These are phyloP conservation scores for Skeletonema potamos DNA, from an alignment of 108 stramenopile genomes.

Conservation along the genomic window DNA sequence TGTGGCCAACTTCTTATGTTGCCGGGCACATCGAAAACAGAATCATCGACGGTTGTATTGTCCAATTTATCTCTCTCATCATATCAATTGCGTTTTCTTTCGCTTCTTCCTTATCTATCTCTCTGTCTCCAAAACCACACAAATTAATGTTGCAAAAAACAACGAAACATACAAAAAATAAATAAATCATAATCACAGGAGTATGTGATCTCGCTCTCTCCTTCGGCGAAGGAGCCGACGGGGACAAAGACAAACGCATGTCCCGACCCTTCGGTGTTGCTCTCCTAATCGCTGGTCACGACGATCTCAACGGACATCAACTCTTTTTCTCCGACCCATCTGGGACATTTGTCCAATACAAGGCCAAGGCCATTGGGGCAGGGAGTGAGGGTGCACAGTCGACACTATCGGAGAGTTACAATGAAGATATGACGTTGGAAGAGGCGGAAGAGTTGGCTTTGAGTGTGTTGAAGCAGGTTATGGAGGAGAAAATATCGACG, in stretches of 20 bases:
- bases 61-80: too few species aligned
- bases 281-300: constrained; percentile 95
- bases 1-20: too few species aligned
- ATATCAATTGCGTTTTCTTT: too few species aligned
- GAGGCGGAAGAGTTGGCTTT: constrained; percentile 95
- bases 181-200: constrained; percentile 36
- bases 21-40: too few species aligned
- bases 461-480: constrained; percentile 95
- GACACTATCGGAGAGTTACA: constrained; percentile 93
- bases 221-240: constrained; percentile 96
- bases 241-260: constrained; percentile 94
- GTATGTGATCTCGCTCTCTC: constrained; percentile 98
- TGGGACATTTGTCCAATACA: constrained; percentile 98
- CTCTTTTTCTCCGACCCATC: constrained; percentile 98
- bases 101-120: background rate
- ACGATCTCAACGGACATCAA: constrained; percentile 92
- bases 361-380: constrained; percentile 99
- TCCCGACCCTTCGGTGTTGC: constrained; percentile 99
- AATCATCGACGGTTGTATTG: too few species aligned
- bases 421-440: constrained; percentile 89
- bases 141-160: background rate
- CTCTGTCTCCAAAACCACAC: background rate
- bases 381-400: constrained; percentile 97
- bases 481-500: constrained; percentile 98
- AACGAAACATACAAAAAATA: background rate